phyloP scores from a whole-genome alignment of 2,329 filamentous ascomycete species.

The Sporothrix globosa region DNA sequence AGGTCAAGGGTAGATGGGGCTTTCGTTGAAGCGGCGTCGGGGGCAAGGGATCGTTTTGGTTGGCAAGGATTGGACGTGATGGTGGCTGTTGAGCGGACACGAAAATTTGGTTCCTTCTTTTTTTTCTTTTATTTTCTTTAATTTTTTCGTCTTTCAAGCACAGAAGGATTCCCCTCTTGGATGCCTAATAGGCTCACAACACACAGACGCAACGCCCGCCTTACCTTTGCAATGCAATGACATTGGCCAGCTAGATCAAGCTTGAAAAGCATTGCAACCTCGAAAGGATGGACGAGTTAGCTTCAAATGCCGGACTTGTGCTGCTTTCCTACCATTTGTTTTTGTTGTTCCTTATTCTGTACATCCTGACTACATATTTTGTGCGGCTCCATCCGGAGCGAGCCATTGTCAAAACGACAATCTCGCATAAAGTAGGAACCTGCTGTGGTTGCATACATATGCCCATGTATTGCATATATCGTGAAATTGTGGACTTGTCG shows the following conservation, averaged over 20 bases:
- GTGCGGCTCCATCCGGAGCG: conserved; percentile 2
- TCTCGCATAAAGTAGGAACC: neutral
- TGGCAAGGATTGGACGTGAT: neutral
- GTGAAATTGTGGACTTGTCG: neutral
- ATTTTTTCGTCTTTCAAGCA: neutral
- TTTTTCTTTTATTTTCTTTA: neutral
- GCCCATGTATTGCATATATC: neutral
- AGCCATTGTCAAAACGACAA: neutral
- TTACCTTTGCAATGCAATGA: neutral
- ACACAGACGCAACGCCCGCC: neutral
- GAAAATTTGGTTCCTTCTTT: too few relatives aligned
- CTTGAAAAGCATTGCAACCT: neutral
- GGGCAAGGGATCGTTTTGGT: neutral
- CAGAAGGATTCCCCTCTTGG: neutral
- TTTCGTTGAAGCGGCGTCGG: neutral
- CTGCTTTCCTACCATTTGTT: neutral
- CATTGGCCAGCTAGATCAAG: neutral
- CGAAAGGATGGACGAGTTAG: neutral
- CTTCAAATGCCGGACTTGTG: neutral
- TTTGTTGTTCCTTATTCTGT: neutral
- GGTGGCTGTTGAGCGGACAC: too few relatives aligned
- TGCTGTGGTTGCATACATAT: conserved; percentile 1
- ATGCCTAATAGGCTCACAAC: conserved; percentile 22
- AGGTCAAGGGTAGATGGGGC: neutral
- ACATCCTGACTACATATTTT: neutral